Evolutionary conservation across 1,284 basidiomycete species (phyloP).

Genomic region (Mycena sp.): DNA sequence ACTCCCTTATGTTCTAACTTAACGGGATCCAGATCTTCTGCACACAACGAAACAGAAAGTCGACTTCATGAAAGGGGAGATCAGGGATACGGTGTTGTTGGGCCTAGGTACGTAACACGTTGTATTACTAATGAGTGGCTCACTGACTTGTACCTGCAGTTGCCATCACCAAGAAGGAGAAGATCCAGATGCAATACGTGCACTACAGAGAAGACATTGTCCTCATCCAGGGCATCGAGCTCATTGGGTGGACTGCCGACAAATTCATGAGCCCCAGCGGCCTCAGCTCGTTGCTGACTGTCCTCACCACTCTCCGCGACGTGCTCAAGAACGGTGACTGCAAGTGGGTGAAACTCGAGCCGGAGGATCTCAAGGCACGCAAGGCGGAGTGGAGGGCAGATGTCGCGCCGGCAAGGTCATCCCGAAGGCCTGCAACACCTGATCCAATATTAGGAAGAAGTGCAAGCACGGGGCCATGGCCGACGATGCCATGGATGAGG

Average conservation of each 20-base stretch:
- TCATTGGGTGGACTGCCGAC: neutral
- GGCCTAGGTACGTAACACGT: neutral
- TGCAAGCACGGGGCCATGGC: neutral
- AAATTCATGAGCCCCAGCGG: conserved; percentile 9
- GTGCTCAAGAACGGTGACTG: neutral
- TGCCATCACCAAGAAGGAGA: neutral
- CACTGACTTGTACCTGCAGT: neutral
- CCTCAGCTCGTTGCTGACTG: conserved; percentile 3
- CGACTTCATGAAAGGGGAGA: conserved; percentile 6
- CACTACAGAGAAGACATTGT: neutral
- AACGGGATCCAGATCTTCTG: neutral
- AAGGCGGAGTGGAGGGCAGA: neutral
- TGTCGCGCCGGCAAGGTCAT: neutral
- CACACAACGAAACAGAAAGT: neutral
- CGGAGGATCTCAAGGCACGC: neutral
- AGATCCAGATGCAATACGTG: neutral
- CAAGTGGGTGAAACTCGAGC: neutral
- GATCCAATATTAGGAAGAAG: neutral
- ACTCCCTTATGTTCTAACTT: neutral
- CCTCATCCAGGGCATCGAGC: neutral
- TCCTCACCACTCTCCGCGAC: conserved; percentile 1
- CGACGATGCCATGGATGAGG: neutral
- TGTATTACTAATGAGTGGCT: neutral
- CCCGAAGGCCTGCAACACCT: neutral
- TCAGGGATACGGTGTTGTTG: neutral